Percentiles rank a stretch among this genome's conserved stretches.
phyloP scores from a whole-genome alignment of 768 basidiomycete species.

The Boletellus sp. region DNA sequence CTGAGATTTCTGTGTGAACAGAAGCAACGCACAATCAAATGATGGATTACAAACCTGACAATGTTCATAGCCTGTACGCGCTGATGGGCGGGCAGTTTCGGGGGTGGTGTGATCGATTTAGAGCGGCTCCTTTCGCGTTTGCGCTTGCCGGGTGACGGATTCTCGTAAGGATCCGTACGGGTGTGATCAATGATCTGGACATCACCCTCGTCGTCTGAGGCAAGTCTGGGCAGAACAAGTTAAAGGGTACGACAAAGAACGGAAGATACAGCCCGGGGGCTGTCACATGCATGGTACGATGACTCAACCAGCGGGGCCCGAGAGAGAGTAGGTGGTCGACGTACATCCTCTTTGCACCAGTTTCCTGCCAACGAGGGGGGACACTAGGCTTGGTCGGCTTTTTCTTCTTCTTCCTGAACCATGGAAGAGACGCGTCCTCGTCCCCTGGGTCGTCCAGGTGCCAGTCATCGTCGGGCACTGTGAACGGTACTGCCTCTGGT shows the following conservation, averaged over 20 bases:
- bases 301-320: not conserved
- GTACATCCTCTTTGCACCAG: constrained; percentile 40
- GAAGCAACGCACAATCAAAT: not conserved
- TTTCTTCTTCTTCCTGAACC: constrained; percentile 42
- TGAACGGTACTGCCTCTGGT: constrained; percentile 24
- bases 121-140: constrained; percentile 57
- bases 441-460: constrained; percentile 14
- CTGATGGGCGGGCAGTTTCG: constrained; percentile 50
- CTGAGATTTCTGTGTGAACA: constrained; percentile 30
- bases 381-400: constrained; percentile 27
- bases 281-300: not conserved
- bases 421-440: constrained; percentile 24
- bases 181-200: constrained; percentile 39
- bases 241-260: constrained; percentile 2
- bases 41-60: constrained; percentile 47
- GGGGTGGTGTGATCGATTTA: constrained; percentile 74
- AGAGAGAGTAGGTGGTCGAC: constrained; percentile 12
- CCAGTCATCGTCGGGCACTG: constrained; percentile 21
- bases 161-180: constrained; percentile 11
- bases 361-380: constrained; percentile 43
- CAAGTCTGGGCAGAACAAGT: constrained; percentile 25
- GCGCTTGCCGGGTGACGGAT: constrained; percentile 37
- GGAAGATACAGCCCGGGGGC: constrained; percentile 13
- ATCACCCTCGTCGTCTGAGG: constrained; percentile 44
- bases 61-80: constrained; percentile 55